Conservation (phyloP, 1,284 basidiomycete genomes). For the Ganoderma multipileum region DNA sequence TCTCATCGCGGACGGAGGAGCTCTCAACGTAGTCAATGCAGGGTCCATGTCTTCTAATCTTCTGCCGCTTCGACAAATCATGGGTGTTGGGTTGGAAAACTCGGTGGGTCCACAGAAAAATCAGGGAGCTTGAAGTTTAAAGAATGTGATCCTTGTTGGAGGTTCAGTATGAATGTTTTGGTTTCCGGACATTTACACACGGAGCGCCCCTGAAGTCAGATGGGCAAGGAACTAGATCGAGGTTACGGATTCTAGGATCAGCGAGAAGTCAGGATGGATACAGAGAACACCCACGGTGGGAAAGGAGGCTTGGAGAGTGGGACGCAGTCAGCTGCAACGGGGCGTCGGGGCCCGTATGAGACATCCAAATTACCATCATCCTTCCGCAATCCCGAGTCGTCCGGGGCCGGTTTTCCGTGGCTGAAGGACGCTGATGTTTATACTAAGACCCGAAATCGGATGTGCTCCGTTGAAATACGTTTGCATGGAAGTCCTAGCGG, state of each 20-base stretch:
- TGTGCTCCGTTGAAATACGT: too few relatives aligned
- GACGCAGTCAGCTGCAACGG: neutral
- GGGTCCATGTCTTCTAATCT: neutral
- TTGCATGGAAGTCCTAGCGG: too few relatives aligned
- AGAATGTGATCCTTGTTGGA: neutral
- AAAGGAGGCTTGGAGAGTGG: neutral
- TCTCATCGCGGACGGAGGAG: too few relatives aligned
- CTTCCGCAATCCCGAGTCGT: neutral
- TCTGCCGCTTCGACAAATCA: neutral
- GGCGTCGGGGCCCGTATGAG: neutral
- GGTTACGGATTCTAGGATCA: neutral
- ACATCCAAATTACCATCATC: neutral
- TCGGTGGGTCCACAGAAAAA: neutral
- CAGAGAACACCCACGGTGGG: neutral
- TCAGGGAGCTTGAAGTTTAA: neutral
- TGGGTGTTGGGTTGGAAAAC: neutral
- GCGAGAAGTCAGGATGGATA: neutral
- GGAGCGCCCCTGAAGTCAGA: neutral
- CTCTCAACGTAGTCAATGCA: neutral
- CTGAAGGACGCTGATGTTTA: too few relatives aligned
- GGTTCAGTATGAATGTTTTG: neutral
- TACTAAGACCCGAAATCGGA: too few relatives aligned
- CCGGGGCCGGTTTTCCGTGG: too few relatives aligned
- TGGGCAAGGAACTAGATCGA: neutral
- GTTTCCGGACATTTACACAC: neutral